A percentile compares a stretch with the other conserved stretches of the same genome.
phyloP scores from a whole-genome alignment of 805 yeast genomes.

The Lachancea thermotolerans region DNA sequence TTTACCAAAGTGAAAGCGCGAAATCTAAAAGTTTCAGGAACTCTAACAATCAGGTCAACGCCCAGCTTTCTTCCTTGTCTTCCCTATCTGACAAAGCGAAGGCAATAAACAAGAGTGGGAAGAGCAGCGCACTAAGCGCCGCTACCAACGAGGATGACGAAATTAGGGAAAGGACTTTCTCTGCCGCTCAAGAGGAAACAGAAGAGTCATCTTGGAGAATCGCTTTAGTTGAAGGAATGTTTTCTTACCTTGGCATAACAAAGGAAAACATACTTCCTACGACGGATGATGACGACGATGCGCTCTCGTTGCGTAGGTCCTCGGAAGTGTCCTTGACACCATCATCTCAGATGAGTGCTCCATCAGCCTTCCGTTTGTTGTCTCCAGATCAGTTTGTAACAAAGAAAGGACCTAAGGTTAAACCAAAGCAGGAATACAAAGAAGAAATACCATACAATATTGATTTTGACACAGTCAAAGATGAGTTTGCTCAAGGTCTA shows the following conservation, averaged over 20 bases:
- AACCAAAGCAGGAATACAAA: neutral
- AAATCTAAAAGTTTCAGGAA: constrained; percentile 1
- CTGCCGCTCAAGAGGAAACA: constrained; percentile 61
- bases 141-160: constrained; percentile 5
- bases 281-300: constrained; percentile 1
- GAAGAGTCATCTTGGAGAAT: constrained; percentile 58
- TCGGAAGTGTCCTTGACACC: constrained; percentile 8
- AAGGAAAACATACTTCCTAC: constrained; percentile 29
- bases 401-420: neutral
- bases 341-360: constrained; percentile 5
- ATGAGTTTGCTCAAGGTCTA: constrained; percentile 52
- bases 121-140: neutral
- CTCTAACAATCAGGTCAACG: neutral
- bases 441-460: constrained; percentile 18
- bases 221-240: constrained; percentile 66
- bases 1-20: neutral
- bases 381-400: constrained; percentile 1
- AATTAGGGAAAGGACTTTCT: constrained; percentile 15
- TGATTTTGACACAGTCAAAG: constrained; percentile 46
- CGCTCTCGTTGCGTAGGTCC: constrained; percentile 2
- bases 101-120: neutral
- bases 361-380: neutral
- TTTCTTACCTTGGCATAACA: constrained; percentile 59
- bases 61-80: neutral
- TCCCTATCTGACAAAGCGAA: neutral